Percentiles rank a stretch among this genome's conserved stretches.
Conservation (phyloP, 495 filamentous ascomycete species). For the Penicillium argentinense region DNA sequence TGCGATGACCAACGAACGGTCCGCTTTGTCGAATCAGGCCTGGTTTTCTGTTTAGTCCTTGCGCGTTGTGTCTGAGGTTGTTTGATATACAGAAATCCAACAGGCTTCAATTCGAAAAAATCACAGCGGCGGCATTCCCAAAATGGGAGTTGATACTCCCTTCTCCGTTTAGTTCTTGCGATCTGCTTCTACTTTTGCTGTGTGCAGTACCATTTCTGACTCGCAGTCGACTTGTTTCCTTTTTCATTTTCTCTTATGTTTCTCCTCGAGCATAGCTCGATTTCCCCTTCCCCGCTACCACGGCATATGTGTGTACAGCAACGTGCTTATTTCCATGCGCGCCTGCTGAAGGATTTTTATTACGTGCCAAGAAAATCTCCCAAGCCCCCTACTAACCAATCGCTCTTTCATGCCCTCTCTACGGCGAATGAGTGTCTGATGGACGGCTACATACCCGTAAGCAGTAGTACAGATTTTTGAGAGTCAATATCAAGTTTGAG, state of each 20-base stretch:
- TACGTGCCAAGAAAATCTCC: conserved; percentile 83
- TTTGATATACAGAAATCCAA: conserved; percentile 35
- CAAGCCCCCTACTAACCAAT: conserved; percentile 83
- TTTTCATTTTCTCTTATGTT: too few species aligned
- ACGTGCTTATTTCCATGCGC: conserved; percentile 70
- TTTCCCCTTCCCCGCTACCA: conserved; percentile 23
- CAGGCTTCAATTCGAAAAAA: conserved; percentile 36
- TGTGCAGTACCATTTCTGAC: background rate
- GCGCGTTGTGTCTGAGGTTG: conserved; percentile 27
- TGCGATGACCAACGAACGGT: conserved; percentile 37
- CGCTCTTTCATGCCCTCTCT: conserved; percentile 61
- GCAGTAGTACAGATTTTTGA: conserved; percentile 14
- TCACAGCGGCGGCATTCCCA: conserved; percentile 24
- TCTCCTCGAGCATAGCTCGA: conserved; percentile 18
- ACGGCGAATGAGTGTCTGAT: conserved; percentile 81
- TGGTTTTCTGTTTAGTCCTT: conserved; percentile 35
- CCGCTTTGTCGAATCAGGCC: conserved; percentile 31
- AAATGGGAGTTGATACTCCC: conserved; percentile 12
- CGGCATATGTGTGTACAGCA: conserved; percentile 99
- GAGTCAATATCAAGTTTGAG: background rate
- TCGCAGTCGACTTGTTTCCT: background rate
- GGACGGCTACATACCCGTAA: conserved; percentile 64
- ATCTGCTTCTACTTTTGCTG: background rate
- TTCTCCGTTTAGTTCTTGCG: conserved; percentile 3
- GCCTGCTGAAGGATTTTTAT: conserved; percentile 88